A percentile compares a stretch with the other conserved stretches of the same genome.
Conservation (phyloP, 768 basidiomycete genomes). For the Serendipita sp. region DNA sequence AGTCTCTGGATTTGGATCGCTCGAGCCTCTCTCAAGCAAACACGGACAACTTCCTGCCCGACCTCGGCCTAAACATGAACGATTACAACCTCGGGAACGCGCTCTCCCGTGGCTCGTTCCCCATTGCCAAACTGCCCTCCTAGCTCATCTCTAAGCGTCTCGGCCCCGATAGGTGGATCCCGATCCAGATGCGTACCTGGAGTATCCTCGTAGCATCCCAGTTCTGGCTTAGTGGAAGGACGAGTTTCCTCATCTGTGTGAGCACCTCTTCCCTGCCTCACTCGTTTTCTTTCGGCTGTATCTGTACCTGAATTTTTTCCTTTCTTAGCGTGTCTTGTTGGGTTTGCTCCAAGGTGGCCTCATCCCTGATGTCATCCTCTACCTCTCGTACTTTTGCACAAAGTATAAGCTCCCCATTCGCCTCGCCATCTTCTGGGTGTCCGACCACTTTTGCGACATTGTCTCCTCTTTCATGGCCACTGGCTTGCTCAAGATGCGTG, state of each 20-base stretch:
- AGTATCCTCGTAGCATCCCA: constrained; percentile 40
- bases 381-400: constrained; percentile 51
- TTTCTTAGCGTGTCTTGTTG: constrained; percentile 27
- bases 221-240: constrained; percentile 40
- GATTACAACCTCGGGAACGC: constrained; percentile 53
- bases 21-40: constrained; percentile 51
- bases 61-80: constrained; percentile 44
- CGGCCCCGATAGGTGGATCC: constrained; percentile 54
- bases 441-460: constrained; percentile 39
- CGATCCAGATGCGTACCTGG: constrained; percentile 37
- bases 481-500: constrained; percentile 41
- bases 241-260: constrained; percentile 41
- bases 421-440: constrained; percentile 56
- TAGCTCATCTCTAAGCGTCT: constrained; percentile 52
- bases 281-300: neutral
- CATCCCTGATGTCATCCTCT: constrained; percentile 48
- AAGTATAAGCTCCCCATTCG: constrained; percentile 44
- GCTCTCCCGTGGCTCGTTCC: constrained; percentile 34
- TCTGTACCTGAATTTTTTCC: constrained; percentile 13
- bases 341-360: constrained; percentile 51
- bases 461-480: constrained; percentile 48
- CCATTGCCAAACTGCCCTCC: constrained; percentile 47
- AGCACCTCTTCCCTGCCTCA: too few relatives aligned
- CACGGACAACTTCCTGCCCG: constrained; percentile 50
- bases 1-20: constrained; percentile 37